Evolutionary conservation across 2,329 filamentous ascomycete genomes (phyloP).

Genomic region (Stagonosporopsis cucurbitacearum): DNA sequence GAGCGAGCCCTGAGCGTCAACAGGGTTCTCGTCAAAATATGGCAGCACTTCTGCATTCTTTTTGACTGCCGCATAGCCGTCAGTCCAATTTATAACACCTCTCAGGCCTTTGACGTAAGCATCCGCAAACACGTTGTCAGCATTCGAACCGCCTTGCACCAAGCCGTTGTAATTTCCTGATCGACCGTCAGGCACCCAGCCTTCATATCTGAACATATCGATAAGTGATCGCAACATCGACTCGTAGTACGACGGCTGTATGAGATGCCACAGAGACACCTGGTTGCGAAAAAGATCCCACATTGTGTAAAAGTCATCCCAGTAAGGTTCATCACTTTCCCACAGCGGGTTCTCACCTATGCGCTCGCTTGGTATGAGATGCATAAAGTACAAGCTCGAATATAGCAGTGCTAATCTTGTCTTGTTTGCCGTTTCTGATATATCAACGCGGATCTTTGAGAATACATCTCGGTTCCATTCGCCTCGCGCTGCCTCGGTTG

Average conservation of each 20-base stretch:
- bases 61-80: slow-evolving; percentile 73
- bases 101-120: slow-evolving; percentile 70
- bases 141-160: slow-evolving; percentile 47
- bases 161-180: slow-evolving; percentile 63
- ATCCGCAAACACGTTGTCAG: slow-evolving; percentile 64
- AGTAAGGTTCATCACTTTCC: slow-evolving; percentile 69
- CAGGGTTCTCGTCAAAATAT: slow-evolving; percentile 45
- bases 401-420: slow-evolving; percentile 44
- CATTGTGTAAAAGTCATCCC: slow-evolving; percentile 74
- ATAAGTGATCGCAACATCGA: slow-evolving; percentile 73
- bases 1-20: slow-evolving; percentile 46
- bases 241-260: slow-evolving; percentile 68
- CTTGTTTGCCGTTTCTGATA: slow-evolving; percentile 35
- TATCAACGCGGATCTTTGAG: slow-evolving; percentile 58
- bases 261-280: slow-evolving; percentile 59
- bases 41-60: slow-evolving; percentile 70
- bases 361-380: slow-evolving; percentile 46
- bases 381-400: slow-evolving; percentile 47
- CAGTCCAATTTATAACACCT: slow-evolving; percentile 70
- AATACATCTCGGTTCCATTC: slow-evolving; percentile 62
- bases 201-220: slow-evolving; percentile 66
- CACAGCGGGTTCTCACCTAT: slow-evolving; percentile 72
- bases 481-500: slow-evolving; percentile 50
- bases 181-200: slow-evolving; percentile 75
- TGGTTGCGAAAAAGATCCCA: slow-evolving; percentile 73